Evolutionary conservation across 768 basidiomycete species (phyloP).

Genomic region (Baorangia bicolor): DNA sequence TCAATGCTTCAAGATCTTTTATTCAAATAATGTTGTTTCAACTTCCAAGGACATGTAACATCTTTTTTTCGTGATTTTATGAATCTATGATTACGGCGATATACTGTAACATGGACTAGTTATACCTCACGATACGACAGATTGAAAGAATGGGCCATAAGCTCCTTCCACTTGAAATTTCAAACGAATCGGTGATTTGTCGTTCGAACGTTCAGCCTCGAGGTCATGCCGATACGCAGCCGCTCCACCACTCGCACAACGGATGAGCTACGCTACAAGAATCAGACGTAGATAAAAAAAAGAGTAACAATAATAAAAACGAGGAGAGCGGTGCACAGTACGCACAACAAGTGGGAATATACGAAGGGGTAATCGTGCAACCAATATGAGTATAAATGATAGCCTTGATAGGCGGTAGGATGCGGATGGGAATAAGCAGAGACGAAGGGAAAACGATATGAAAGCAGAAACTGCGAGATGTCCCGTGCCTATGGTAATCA

Average conservation of each 20-base stretch:
- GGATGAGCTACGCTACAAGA: neutral
- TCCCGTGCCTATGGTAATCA: conserved; percentile 30
- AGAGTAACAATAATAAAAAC: neutral
- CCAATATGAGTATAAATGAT: conserved; percentile 30
- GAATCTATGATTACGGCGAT: neutral
- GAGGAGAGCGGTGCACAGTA: neutral
- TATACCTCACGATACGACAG: too few species aligned
- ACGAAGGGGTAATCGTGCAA: conserved; percentile 14
- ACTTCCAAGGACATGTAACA: neutral
- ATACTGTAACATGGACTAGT: neutral
- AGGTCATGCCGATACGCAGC: too few species aligned
- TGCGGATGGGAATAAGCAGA: conserved; percentile 8
- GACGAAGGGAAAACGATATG: conserved; percentile 2
- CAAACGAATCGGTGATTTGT: too few species aligned
- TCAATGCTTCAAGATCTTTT: neutral
- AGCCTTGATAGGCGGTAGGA: conserved; percentile 4
- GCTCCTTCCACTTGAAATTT: neutral
- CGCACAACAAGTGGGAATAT: neutral
- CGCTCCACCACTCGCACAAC: too few species aligned
- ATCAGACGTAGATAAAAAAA: neutral
- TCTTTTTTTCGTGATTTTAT: neutral
- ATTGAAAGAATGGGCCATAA: neutral
- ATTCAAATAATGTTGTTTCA: too few species aligned
- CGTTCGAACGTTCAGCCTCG: too few species aligned
- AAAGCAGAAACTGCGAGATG: conserved; percentile 29